Evolutionary conservation across 139 green algal species (phyloP).

Genomic region (Picocystis salinarum): DNA sequence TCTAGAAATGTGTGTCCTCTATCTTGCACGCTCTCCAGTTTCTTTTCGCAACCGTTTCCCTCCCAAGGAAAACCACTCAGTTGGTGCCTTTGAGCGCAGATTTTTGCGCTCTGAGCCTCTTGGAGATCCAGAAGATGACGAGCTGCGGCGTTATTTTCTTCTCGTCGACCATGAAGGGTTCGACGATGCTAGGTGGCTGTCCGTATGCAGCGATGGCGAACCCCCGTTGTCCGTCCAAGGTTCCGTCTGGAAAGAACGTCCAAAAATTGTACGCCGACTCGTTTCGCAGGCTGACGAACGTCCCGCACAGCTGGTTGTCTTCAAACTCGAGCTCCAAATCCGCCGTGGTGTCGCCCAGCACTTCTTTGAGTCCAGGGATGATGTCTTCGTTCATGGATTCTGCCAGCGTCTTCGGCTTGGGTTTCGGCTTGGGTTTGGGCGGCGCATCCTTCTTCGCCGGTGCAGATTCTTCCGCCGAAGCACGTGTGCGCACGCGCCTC

Average conservation of each 20-base stretch:
- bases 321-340: background rate
- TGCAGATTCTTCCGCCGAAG: no score
- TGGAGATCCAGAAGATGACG: conserved; percentile 15
- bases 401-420: background rate
- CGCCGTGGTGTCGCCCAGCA: background rate
- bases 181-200: conserved; percentile 12
- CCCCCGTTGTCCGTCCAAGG: conserved; percentile 1
- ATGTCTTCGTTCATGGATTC: background rate
- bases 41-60: no score
- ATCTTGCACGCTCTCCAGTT: no score
- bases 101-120: conserved; percentile 15
- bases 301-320: background rate
- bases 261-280: background rate
- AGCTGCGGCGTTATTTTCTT: conserved; percentile 14
- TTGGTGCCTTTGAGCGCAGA: background rate
- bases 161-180: conserved; percentile 22
- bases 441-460: no score
- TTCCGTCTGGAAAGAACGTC: background rate
- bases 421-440: background rate
- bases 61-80: no score
- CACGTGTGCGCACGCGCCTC: no score
- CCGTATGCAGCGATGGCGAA: conserved; percentile 16
- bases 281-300: background rate
- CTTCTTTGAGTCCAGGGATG: background rate
- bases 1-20: no score